These are phyloP conservation scores for Fusarium caatingaense DNA, from an alignment of 2,329 filamentous ascomycete genomes.

Conservation along the genomic window DNA sequence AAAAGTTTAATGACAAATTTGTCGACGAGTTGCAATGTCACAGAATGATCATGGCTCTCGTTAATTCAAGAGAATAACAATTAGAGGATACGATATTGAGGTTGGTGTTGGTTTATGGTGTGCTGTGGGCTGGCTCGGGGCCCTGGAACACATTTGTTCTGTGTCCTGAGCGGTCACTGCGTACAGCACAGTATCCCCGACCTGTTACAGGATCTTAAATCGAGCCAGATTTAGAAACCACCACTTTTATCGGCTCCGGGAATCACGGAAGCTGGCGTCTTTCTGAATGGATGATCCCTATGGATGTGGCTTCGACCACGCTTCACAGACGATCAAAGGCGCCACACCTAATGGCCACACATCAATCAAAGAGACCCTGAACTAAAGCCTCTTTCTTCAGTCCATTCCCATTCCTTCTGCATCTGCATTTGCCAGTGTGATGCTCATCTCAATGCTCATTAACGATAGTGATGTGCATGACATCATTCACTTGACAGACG, in stretches of 20 bases:
- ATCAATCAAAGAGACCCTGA: background rate
- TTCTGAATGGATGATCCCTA: conserved; percentile 5
- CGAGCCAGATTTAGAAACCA: conserved; percentile 12
- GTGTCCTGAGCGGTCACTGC: background rate
- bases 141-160: background rate
- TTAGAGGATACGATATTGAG: background rate
- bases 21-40: background rate
- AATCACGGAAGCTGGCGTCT: conserved; percentile 29
- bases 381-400: background rate
- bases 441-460: background rate
- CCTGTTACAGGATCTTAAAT: background rate
- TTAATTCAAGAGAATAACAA: background rate
- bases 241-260: conserved; percentile 26
- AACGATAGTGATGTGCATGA: conserved; percentile 7
- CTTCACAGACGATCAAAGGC: conserved; percentile 11
- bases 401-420: background rate
- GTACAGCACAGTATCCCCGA: background rate
- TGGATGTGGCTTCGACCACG: conserved; percentile 12
- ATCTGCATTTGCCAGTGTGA: background rate
- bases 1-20: conserved; percentile 3
- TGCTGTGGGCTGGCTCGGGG: background rate
- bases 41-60: background rate
- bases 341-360: conserved; percentile 16
- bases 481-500: conserved; percentile 18
- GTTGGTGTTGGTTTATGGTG: background rate